Evolutionary conservation across 306 rosid genomes (phyloP).

Genomic region (Pyrus communis): DNA sequence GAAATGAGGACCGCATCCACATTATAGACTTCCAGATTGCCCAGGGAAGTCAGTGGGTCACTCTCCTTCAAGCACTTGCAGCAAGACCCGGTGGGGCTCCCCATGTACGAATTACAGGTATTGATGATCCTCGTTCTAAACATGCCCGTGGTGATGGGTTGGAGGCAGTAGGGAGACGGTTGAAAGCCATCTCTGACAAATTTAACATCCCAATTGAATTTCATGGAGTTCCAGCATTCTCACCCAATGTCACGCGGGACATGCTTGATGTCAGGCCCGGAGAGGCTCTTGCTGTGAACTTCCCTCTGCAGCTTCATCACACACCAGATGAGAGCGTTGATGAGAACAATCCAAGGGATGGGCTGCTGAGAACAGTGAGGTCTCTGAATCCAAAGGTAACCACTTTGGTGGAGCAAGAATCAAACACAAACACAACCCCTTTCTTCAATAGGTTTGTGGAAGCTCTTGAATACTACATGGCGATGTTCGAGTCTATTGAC

Average conservation of each 20-base stretch:
- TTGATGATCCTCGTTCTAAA: constrained; percentile 65
- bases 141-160: constrained; percentile 83
- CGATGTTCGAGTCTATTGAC: constrained; percentile 89
- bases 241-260: constrained; percentile 49
- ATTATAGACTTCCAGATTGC: constrained; percentile 90
- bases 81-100: constrained; percentile 91
- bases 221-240: constrained; percentile 67
- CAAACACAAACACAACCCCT: constrained; percentile 91
- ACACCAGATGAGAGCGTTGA: constrained; percentile 94
- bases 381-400: constrained; percentile 70
- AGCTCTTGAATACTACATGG: constrained; percentile 73
- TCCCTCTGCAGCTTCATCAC: constrained; percentile 89
- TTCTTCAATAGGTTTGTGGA: constrained; percentile 74
- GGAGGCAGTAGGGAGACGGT: constrained; percentile 50
- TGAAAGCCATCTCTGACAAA: constrained; percentile 51
- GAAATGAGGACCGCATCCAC: constrained; percentile 74
- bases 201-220: constrained; percentile 76
- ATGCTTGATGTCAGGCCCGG: constrained; percentile 75
- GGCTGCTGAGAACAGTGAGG: constrained; percentile 70
- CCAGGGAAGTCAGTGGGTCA: constrained; percentile 85
- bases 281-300: constrained; percentile 92
- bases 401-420: constrained; percentile 91
- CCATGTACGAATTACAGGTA: constrained; percentile 74
- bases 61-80: constrained; percentile 96
- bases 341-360: constrained; percentile 79